A percentile compares a stretch with the other conserved stretches of the same genome.
These are phyloP conservation scores for Turritis glabra DNA, from an alignment of 345 rosid genomes.

Conservation along the genomic window DNA sequence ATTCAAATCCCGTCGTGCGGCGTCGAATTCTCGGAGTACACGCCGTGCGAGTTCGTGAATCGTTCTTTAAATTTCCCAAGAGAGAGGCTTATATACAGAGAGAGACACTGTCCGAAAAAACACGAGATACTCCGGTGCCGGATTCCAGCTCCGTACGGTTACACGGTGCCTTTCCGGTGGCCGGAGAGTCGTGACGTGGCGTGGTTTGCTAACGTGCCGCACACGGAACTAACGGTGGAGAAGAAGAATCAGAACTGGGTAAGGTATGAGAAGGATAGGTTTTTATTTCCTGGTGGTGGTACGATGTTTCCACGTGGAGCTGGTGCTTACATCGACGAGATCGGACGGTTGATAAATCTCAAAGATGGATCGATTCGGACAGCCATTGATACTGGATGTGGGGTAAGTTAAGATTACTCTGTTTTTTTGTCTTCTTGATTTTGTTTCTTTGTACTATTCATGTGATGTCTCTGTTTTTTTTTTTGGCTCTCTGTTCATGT, in stretches of 20 bases:
- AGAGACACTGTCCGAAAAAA: slow-evolving; percentile 60
- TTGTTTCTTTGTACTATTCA: slow-evolving; percentile 5
- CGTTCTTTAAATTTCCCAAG: slow-evolving; percentile 65
- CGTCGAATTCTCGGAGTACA: slow-evolving; percentile 52
- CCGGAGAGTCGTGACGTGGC: slow-evolving; percentile 77
- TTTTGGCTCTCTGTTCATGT: slow-evolving; percentile 11
- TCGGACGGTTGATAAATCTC: slow-evolving; percentile 76
- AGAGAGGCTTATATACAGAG: slow-evolving; percentile 60
- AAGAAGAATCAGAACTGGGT: slow-evolving; percentile 94
- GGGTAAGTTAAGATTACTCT: slow-evolving; percentile 55
- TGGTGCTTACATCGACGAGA: slow-evolving; percentile 75
- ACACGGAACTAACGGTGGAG: slow-evolving; percentile 81
- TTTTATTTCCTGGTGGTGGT: slow-evolving; percentile 94
- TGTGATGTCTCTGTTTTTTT: slow-evolving; percentile 22
- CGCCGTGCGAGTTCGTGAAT: slow-evolving; percentile 73
- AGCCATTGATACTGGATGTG: slow-evolving; percentile 97
- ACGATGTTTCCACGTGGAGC: slow-evolving; percentile 96
- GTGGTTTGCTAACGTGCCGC: slow-evolving; percentile 95
- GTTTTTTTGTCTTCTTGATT: background rate
- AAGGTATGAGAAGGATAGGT: slow-evolving; percentile 57
- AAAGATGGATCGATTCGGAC: slow-evolving; percentile 75
- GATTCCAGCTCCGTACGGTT: slow-evolving; percentile 80
- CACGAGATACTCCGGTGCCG: slow-evolving; percentile 59
- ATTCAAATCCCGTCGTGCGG: slow-evolving; percentile 60
- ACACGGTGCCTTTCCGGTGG: slow-evolving; percentile 76